These are phyloP conservation scores for Endotrypanum monterogeii DNA, from an alignment of 208 protist species.

Conservation along the genomic window DNA sequence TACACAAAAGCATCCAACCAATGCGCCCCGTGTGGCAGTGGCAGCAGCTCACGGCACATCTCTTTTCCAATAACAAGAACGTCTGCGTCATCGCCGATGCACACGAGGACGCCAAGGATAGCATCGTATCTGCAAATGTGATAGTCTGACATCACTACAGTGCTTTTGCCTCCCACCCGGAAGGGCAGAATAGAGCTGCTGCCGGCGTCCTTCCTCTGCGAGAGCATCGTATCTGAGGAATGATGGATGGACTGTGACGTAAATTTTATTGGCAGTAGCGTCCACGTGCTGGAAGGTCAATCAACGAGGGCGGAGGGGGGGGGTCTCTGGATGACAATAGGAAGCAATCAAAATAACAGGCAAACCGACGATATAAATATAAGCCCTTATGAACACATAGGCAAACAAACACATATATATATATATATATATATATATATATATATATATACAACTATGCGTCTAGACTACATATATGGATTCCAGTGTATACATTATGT, in stretches of 20 bases:
- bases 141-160: slow-evolving; percentile 77
- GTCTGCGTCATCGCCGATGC: slow-evolving; percentile 70
- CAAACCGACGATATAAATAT: background rate
- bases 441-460: background rate
- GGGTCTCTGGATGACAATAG: too few species aligned
- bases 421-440: background rate
- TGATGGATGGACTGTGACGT: background rate
- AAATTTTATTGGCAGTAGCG: background rate
- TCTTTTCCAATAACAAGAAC: slow-evolving; percentile 69
- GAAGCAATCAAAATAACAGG: too few species aligned
- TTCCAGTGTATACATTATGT: background rate
- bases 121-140: slow-evolving; percentile 81
- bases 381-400: background rate
- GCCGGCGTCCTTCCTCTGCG: background rate
- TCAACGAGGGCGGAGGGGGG: too few species aligned
- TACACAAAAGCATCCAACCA: slow-evolving; percentile 80
- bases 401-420: background rate
- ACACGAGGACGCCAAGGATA: slow-evolving; percentile 69
- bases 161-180: slow-evolving; percentile 49
- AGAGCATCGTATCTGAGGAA: slow-evolving; percentile 2
- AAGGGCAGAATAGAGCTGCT: slow-evolving; percentile 31
- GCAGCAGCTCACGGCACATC: slow-evolving; percentile 57
- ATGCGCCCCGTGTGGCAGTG: slow-evolving; percentile 49
- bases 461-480: too few species aligned
- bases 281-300: background rate